Base-by-base conservation (phyloP, 257 asterid species). In the Ophiorrhiza pumila region DNA sequence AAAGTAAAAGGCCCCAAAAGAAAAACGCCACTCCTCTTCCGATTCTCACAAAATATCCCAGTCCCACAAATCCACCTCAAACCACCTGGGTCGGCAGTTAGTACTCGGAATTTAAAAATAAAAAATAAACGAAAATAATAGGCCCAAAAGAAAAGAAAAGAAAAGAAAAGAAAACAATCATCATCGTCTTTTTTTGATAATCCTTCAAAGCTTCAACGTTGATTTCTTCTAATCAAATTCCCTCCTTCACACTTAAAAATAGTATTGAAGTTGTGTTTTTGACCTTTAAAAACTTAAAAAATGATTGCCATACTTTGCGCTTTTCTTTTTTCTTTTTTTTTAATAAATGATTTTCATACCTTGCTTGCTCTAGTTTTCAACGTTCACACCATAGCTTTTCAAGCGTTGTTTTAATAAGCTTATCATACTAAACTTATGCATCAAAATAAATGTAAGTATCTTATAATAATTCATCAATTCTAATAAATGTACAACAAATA, bases 331-430 rank as follows among this genome's bases (percentile, higher is more conserved):
- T 3, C 7, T 3, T 37, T 2, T 37, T 37, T 37, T 37, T 23
- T 25, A n/a, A 25, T 15, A 47, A 45, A 53, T n/a, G 45, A n/a
- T 60, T 39, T 10, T 47, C 62, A 52, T 32, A 56, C 59, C 35
- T 29, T 62, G 57, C 74, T 47, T 59, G 69, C 87, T 78, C 68
- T 2, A 37, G 42, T 15, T 31, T 59, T 59, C 65, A 59, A 31
- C 6, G 65, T 31, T 59, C 65, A 59, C 15, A 31, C 37, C 3
- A 58, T 7, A 13, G 0, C 3, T 5, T 57, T 68, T 58, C 67
- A 52, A 62, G 15, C 50, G 17, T 68, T 22, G 22, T 55, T 76
- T 45, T 22, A 22, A 2, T 22, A 22, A 2, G 14, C 31, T 59
- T 67, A 56, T 49, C 13, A 61, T 11, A 12, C 58, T 27, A n/a